phyloP scores from a whole-genome alignment of 2,329 filamentous ascomycete genomes.

The Stylonectria norvegica region DNA sequence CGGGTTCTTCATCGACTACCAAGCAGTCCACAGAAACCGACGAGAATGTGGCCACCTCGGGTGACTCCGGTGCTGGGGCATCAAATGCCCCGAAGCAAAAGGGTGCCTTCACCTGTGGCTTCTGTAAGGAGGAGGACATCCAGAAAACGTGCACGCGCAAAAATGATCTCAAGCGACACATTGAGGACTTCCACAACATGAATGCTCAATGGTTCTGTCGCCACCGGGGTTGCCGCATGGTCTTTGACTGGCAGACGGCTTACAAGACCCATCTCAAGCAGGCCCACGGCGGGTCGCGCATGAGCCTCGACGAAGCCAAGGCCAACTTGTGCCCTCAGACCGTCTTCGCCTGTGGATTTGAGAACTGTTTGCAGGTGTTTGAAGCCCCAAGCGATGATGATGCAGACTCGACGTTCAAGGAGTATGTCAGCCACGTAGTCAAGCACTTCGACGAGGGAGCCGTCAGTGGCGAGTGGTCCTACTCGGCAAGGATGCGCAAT shows the following conservation, averaged over 20 bases:
- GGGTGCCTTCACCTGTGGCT: constrained; percentile 37
- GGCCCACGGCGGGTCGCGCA: constrained; percentile 40
- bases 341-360: constrained; percentile 48
- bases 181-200: constrained; percentile 46
- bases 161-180: constrained; percentile 48
- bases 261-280: constrained; percentile 47
- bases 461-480: constrained; percentile 41
- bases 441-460: constrained; percentile 45
- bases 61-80: constrained; percentile 20
- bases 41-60: constrained; percentile 22
- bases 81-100: constrained; percentile 34
- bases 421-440: constrained; percentile 45
- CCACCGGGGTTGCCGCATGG: constrained; percentile 41
- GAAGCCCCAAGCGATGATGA: constrained; percentile 41
- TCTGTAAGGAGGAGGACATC: constrained; percentile 42
- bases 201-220: constrained; percentile 46
- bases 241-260: constrained; percentile 47
- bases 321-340: constrained; percentile 44
- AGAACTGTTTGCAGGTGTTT: constrained; percentile 42
- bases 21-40: constrained; percentile 17
- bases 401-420: constrained; percentile 38
- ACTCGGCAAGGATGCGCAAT: constrained; percentile 44
- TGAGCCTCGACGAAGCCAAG: constrained; percentile 41
- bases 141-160: constrained; percentile 44
- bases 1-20: constrained; percentile 20